Percentiles rank a stretch among this genome's conserved stretches.
phyloP scores from a whole-genome alignment of 2,329 filamentous ascomycete species.

The Lojkania enalia region DNA sequence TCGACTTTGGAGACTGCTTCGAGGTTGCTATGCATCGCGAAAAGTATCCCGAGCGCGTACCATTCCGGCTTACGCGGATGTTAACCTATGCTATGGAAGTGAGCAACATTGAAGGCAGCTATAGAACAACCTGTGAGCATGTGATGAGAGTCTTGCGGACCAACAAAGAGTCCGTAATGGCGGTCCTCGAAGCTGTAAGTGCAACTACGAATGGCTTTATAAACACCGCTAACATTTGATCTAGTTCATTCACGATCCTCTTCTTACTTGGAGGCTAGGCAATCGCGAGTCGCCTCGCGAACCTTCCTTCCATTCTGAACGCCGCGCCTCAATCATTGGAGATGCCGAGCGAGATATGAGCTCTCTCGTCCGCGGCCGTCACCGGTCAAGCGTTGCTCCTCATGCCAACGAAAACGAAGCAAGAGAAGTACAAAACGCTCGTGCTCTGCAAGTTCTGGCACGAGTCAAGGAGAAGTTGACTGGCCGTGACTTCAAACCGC shows the following conservation, averaged over 20 bases:
- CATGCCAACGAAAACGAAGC: constrained; percentile 50
- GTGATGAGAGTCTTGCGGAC: constrained; percentile 96
- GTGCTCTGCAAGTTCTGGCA: constrained; percentile 87
- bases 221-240: background rate
- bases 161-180: constrained; percentile 99
- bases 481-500: constrained; percentile 83
- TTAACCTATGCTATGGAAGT: constrained; percentile 99
- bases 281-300: constrained; percentile 64
- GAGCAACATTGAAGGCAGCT: constrained; percentile 98
- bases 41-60: constrained; percentile 96
- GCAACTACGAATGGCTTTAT: background rate
- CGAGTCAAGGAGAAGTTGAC: constrained; percentile 95
- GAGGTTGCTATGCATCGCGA: constrained; percentile 99
- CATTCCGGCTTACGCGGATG: constrained; percentile 97
- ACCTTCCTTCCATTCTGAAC: constrained; percentile 63
- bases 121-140: constrained; percentile 96
- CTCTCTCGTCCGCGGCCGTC: constrained; percentile 39
- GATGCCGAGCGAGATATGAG: constrained; percentile 29
- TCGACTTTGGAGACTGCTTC: constrained; percentile 99
- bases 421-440: constrained; percentile 85
- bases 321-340: constrained; percentile 62
- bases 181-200: constrained; percentile 93
- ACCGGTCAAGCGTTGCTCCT: constrained; percentile 41
- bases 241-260: constrained; percentile 98
- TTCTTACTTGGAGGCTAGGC: constrained; percentile 91